Percentiles rank a stretch among this genome's conserved stretches.
These are phyloP conservation scores for Colletotrichum gigasporum DNA, from an alignment of 2,329 filamentous ascomycete genomes.

Conservation along the genomic window DNA sequence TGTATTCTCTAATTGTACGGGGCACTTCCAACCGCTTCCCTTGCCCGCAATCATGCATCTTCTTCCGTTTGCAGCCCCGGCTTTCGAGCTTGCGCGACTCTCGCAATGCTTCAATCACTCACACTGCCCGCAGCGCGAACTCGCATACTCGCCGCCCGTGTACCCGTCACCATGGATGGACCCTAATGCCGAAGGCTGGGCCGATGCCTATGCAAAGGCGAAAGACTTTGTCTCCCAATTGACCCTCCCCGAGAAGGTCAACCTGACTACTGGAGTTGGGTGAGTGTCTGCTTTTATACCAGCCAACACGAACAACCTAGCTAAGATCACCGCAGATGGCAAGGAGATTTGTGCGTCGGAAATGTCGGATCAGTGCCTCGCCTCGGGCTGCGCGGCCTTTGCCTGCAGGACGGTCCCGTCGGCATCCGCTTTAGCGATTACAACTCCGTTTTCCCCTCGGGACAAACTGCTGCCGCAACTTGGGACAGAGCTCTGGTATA, in stretches of 20 bases:
- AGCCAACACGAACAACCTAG: not conserved
- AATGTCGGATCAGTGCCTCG: conserved; percentile 77
- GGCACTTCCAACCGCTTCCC: too few species aligned
- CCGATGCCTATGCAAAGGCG: conserved; percentile 78
- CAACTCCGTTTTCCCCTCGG: conserved; percentile 82
- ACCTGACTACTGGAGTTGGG: conserved; percentile 91
- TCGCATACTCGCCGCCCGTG: conserved; percentile 63
- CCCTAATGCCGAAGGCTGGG: conserved; percentile 76
- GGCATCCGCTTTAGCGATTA: conserved; percentile 83
- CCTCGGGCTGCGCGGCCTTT: conserved; percentile 77
- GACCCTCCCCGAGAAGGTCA: conserved; percentile 90
- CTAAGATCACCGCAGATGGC: conserved; percentile 62
- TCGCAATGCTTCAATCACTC: not conserved
- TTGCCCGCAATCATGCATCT: not conserved
- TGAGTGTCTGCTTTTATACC: conserved; percentile 54
- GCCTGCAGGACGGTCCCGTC: conserved; percentile 86
- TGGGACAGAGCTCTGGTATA: conserved; percentile 78
- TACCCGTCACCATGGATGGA: conserved; percentile 92
- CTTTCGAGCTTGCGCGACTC: not conserved
- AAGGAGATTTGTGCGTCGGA: conserved; percentile 79
- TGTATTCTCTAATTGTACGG: too few species aligned
- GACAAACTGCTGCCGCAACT: conserved; percentile 82
- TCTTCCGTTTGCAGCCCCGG: not conserved
- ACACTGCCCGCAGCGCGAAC: conserved; percentile 26
- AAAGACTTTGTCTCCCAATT: conserved; percentile 83